phyloP scores from a whole-genome alignment of 2,329 filamentous ascomycete genomes.

The Neophaeococcomyces mojaviensis region DNA sequence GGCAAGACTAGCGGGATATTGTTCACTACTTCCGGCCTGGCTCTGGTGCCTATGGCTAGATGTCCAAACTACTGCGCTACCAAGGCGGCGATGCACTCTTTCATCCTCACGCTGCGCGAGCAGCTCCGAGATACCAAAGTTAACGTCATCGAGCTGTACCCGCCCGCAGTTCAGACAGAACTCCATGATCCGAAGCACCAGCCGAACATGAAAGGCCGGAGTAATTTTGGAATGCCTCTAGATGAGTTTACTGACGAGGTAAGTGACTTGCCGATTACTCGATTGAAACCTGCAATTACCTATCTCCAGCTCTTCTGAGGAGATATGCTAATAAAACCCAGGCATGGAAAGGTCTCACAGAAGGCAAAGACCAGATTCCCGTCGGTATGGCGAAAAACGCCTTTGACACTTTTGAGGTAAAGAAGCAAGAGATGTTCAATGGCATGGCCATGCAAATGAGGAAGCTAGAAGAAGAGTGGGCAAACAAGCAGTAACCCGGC shows the following conservation, averaged over 20 bases:
- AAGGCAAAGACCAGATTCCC: constrained; percentile 46
- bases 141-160: constrained; percentile 49
- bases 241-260: constrained; percentile 43
- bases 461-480: no score
- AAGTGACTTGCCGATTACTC: constrained; percentile 1
- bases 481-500: no score
- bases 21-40: constrained; percentile 45
- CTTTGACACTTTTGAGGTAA: constrained; percentile 42
- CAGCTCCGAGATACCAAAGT: constrained; percentile 44
- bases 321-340: no score
- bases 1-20: constrained; percentile 35
- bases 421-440: constrained; percentile 35
- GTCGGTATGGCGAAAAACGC: constrained; percentile 38
- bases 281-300: no score
- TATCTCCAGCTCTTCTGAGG: no score
- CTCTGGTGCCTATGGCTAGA: constrained; percentile 41
- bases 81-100: constrained; percentile 50
- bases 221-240: constrained; percentile 47
- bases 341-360: constrained; percentile 39
- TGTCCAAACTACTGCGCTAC: constrained; percentile 48
- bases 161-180: constrained; percentile 51
- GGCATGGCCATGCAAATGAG: constrained; percentile 1
- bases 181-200: constrained; percentile 49
- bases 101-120: constrained; percentile 44
- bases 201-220: constrained; percentile 45